A percentile compares a stretch with the other conserved stretches of the same genome.
phyloP scores from a whole-genome alignment of 805 yeast species.

The Torulaspora microellipsoides region DNA sequence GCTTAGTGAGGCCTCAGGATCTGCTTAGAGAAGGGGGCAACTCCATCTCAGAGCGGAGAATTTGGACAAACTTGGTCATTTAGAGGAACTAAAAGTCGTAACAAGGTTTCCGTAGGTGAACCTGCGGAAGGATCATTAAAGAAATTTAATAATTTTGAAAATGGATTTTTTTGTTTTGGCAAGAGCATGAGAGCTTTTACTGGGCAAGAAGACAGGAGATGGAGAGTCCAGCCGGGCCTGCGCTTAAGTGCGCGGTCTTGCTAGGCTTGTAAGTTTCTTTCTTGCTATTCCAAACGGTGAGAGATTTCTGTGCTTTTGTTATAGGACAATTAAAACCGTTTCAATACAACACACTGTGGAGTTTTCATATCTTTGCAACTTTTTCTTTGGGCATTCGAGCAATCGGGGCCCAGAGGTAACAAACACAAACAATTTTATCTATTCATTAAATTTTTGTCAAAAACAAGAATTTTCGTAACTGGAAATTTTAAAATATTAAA shows the following conservation, averaged over 20 bases:
- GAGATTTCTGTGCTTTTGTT: too few relatives aligned
- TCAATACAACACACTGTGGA: conserved; percentile 14
- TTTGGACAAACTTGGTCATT: conserved; percentile 42
- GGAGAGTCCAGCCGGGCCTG: conserved; percentile 13
- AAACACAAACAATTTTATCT: conserved; percentile 21
- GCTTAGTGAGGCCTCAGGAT: conserved; percentile 41
- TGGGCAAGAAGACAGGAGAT: background rate
- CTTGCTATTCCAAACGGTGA: too few relatives aligned
- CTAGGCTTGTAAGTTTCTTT: too few relatives aligned
- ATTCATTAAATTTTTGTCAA: too few relatives aligned
- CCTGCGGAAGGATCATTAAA: conserved; percentile 38
- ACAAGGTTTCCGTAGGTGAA: conserved; percentile 42
- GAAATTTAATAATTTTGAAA: too few relatives aligned
- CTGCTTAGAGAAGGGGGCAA: conserved; percentile 36
- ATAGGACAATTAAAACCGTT: too few relatives aligned
- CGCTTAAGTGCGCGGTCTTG: conserved; percentile 32
- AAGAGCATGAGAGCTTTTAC: too few relatives aligned
- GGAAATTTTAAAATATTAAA: conserved; percentile 28
- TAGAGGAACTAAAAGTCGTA: conserved; percentile 43
- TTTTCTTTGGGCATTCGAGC: conserved; percentile 14
- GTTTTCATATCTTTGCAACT: conserved; percentile 14
- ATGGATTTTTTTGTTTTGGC: too few relatives aligned
- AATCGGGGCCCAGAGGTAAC: conserved; percentile 15
- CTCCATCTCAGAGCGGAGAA: conserved; percentile 35
- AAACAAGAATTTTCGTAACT: too few relatives aligned